These are phyloP conservation scores for Pseudopyricularia cyperi DNA, from an alignment of 2,329 filamentous ascomycete genomes.

Conservation along the genomic window DNA sequence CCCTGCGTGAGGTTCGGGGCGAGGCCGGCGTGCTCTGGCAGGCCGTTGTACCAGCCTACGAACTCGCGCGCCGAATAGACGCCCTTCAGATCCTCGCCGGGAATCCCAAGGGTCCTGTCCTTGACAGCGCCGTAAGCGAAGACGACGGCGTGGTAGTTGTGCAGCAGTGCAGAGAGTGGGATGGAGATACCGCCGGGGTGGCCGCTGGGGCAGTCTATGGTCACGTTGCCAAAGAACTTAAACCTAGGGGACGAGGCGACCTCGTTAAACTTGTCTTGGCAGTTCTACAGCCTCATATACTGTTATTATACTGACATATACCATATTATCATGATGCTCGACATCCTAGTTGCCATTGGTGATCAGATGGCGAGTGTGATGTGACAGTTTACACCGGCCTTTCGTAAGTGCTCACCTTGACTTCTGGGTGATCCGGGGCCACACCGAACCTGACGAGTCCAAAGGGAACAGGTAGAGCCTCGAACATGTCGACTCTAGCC, in stretches of 20 bases:
- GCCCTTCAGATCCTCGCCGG: conserved; percentile 65
- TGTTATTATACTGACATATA: not conserved
- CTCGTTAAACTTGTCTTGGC: conserved; percentile 84
- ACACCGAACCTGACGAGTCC: conserved; percentile 89
- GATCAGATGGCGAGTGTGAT: too few relatives aligned
- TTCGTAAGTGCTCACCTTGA: conserved; percentile 74
- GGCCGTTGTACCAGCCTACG: conserved; percentile 96
- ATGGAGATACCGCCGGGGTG: conserved; percentile 36
- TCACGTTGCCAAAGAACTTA: conserved; percentile 81
- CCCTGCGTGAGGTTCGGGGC: conserved; percentile 60
- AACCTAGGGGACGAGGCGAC: conserved; percentile 74
- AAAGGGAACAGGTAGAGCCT: conserved; percentile 82
- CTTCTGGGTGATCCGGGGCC: conserved; percentile 95
- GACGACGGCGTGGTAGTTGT: conserved; percentile 82
- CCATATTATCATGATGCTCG: not conserved
- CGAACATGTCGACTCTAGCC: conserved; percentile 86
- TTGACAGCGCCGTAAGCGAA: conserved; percentile 87
- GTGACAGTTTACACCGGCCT: too few relatives aligned
- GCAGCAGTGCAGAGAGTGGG: conserved; percentile 54
- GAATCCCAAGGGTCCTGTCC: conserved; percentile 66
- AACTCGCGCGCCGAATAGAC: conserved; percentile 85
- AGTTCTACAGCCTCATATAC: conserved; percentile 57
- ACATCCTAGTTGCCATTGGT: not conserved
- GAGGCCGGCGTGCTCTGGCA: conserved; percentile 66
- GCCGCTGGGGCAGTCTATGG: conserved; percentile 46